Evolutionary conservation across 257 asterid species (phyloP), one percentile per base, ranked within the genome.

Genomic region (Craterostigma plantagineum): DNA sequence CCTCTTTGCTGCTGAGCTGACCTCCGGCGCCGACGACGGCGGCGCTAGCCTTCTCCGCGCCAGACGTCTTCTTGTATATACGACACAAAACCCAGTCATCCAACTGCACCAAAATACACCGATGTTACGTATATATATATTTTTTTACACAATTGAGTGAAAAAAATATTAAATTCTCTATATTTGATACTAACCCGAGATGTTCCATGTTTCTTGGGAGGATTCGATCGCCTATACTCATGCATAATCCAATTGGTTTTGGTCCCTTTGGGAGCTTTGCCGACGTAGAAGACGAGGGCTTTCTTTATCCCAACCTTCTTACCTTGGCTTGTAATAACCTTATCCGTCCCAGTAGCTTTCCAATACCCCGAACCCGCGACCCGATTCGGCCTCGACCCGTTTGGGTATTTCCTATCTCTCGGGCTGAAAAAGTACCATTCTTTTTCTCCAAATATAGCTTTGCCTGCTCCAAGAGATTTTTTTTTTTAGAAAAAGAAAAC

Each of bases 331-430:
- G 41, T 13, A 8, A 37, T 37, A 13, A 37, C 41, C 41, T 37
- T 37, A 37, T 37, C 41, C n/a, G 41, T 37, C 3, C 8, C 41
- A 4, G 41, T 37, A 8, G 41, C 41, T 37, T 37, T 37, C 41
- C 41, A 37, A 8, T 37, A 37, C 41, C 41, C 41, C 4, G 41
- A 10, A 37, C 41, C 41, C 41, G 41, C 41, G 13, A 37, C 41
- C 41, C 41, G 41, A 37, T 37, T 37, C 41, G 41, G 41, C n/a
- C 41, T 10, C 41, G 41, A 37, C 41, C 41, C 41, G 8, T 37
- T 37, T 8, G 41, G 41, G 8, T 37, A 37, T 8, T 37, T 37
- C 4, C 41, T 3, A 8, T 37, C 41, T 8, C 30, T 23, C 30
- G 30, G 30, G 30, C 30, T 23, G 30, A 23, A 23, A 6, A 23